phyloP scores from a whole-genome alignment of 805 yeast species.

The Wickerhamiella azyma region DNA sequence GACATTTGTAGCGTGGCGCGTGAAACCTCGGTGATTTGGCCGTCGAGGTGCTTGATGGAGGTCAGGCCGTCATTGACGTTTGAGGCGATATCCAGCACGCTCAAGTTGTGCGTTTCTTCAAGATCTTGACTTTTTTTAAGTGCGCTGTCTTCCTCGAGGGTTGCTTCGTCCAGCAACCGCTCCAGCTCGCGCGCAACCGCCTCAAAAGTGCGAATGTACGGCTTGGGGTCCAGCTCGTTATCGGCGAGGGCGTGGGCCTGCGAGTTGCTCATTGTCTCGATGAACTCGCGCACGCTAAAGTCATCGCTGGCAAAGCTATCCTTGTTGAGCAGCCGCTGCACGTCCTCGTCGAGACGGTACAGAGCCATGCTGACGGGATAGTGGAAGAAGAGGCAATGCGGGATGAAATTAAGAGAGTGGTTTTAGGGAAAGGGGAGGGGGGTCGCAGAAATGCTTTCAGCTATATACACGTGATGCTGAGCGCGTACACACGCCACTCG shows the following conservation, averaged over 20 bases:
- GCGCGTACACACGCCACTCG: too few species aligned
- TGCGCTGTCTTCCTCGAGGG: slow-evolving; percentile 35
- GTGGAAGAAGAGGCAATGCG: too few species aligned
- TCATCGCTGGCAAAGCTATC: slow-evolving; percentile 23
- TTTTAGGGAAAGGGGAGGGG: too few species aligned
- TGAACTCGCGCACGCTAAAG: slow-evolving; percentile 61
- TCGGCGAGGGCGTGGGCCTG: slow-evolving; percentile 30
- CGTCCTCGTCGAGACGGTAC: slow-evolving; percentile 25
- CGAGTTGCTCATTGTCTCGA: slow-evolving; percentile 63
- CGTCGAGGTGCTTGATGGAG: slow-evolving; percentile 27
- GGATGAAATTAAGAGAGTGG: too few species aligned
- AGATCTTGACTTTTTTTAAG: slow-evolving; percentile 44
- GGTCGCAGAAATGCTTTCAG: too few species aligned
- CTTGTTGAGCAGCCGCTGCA: slow-evolving; percentile 22
- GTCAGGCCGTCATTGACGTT: slow-evolving; percentile 29
- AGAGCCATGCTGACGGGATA: slow-evolving; percentile 16
- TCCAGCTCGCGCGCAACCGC: slow-evolving; percentile 63
- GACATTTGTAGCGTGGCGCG: slow-evolving; percentile 22
- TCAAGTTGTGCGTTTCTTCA: slow-evolving; percentile 55
- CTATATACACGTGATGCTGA: too few species aligned
- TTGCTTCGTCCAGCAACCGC: slow-evolving; percentile 44
- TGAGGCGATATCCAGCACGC: slow-evolving; percentile 42
- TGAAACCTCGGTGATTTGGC: slow-evolving; percentile 21
- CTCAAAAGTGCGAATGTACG: slow-evolving; percentile 87
- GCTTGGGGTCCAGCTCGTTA: slow-evolving; percentile 65